Percentiles rank a stretch among this genome's conserved stretches.
These are phyloP conservation scores for Solanum phureja DNA, from an alignment of 257 asterid genomes.

Conservation along the genomic window DNA sequence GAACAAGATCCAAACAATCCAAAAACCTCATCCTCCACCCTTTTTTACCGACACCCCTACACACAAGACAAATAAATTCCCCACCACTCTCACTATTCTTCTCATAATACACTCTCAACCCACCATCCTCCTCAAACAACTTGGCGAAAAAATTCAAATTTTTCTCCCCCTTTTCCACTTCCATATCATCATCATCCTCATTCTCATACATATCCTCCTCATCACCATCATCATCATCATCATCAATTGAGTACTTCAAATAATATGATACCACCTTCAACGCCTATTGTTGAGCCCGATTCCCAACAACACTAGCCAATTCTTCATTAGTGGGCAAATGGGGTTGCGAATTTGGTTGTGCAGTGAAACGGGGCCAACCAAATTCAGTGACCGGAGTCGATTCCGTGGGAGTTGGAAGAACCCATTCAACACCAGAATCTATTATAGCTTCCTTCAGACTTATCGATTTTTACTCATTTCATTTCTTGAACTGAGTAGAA, in stretches of 20 bases:
- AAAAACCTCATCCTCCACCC: conserved; percentile 38
- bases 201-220: background rate
- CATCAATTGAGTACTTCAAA: background rate
- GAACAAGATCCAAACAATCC: conserved; percentile 64
- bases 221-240: background rate
- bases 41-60: conserved; percentile 43
- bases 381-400: background rate
- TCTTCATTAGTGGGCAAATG: background rate
- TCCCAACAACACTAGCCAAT: background rate
- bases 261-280: background rate
- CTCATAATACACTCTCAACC: background rate
- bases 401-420: background rate
- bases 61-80: conserved; percentile 58
- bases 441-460: background rate
- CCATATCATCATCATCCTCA: background rate
- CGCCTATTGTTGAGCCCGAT: background rate
- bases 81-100: conserved; percentile 20
- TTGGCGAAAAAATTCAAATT: background rate
- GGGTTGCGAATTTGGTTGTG: background rate
- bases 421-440: background rate
- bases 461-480: background rate
- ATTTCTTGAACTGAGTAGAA: background rate
- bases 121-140: background rate
- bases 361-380: background rate
- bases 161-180: background rate